These are phyloP conservation scores for Spergularia marina DNA, from an alignment of 148 eudicot species.

Conservation along the genomic window DNA sequence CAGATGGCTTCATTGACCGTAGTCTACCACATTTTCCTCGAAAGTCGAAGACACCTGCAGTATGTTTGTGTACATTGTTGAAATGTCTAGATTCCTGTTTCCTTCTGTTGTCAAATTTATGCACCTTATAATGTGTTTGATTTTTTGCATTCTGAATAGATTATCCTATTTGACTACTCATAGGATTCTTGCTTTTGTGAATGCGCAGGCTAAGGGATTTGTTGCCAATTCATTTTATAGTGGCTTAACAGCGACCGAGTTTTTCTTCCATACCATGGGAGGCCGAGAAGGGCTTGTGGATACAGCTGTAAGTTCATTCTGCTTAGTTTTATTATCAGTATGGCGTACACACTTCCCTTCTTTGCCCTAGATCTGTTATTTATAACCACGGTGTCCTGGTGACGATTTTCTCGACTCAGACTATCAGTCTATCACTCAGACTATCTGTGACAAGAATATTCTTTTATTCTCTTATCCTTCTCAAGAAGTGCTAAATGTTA, in stretches of 20 bases:
- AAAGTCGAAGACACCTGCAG: constrained; percentile 67
- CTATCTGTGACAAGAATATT: background rate
- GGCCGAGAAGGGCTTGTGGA: constrained; percentile 99
- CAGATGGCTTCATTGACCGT: constrained; percentile 88
- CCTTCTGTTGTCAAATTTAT: background rate
- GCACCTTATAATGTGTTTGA: background rate
- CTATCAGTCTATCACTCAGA: background rate
- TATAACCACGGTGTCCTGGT: background rate
- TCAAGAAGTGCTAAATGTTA: too few species aligned
- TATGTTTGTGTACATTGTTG: constrained; percentile 33
- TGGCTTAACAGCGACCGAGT: constrained; percentile 92
- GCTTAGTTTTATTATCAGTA: constrained; percentile 11
- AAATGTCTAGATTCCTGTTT: background rate
- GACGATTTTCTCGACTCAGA: background rate
- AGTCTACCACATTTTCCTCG: constrained; percentile 87
- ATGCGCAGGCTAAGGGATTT: constrained; percentile 93
- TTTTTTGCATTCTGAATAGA: background rate
- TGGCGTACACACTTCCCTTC: background rate
- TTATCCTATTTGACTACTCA: background rate
- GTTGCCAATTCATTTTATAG: constrained; percentile 89
- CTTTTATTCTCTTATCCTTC: background rate
- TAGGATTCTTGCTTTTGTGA: constrained; percentile 29
- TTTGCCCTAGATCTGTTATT: background rate
- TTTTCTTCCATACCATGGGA: constrained; percentile 98
- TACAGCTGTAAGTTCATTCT: constrained; percentile 72